A percentile compares a stretch with the other conserved stretches of the same genome.
These are phyloP conservation scores for Trichosporon asahii DNA, from an alignment of 1,284 basidiomycete genomes.

Conservation along the genomic window DNA sequence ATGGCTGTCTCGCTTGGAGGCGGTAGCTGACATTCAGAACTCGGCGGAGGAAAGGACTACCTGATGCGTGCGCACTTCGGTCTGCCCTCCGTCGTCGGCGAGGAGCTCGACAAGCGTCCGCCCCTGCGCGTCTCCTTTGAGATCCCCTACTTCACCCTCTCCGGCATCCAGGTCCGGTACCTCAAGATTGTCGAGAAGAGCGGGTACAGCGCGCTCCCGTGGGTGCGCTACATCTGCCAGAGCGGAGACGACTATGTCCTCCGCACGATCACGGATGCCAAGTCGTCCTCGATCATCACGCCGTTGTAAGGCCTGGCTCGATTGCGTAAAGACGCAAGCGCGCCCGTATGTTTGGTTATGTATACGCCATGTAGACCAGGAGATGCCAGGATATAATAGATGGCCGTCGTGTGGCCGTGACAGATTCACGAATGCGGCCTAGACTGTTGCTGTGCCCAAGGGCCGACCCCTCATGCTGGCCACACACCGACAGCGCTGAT, in stretches of 20 bases:
- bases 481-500: too few species aligned
- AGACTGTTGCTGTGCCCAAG: too few species aligned
- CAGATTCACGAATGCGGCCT: too few species aligned
- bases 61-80: slow-evolving; percentile 96
- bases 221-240: slow-evolving; percentile 66
- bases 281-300: slow-evolving; percentile 46
- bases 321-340: background rate
- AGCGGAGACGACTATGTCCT: slow-evolving; percentile 86
- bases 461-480: too few species aligned
- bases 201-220: slow-evolving; percentile 70
- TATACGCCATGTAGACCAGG: slow-evolving; percentile 6
- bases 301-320: slow-evolving; percentile 41
- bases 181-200: slow-evolving; percentile 98
- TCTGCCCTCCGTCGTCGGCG: slow-evolving; percentile 78
- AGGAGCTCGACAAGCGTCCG: slow-evolving; percentile 70
- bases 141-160: slow-evolving; percentile 96
- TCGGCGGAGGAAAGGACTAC: slow-evolving; percentile 88
- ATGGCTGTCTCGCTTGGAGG: too few species aligned
- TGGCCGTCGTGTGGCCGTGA: too few species aligned
- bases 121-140: background rate
- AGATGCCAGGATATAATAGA: background rate
- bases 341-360: slow-evolving; percentile 1
- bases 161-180: slow-evolving; percentile 84
- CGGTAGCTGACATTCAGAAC: slow-evolving; percentile 29
- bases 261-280: slow-evolving; percentile 49